These are phyloP conservation scores for Amphibolis antarctica DNA, from an alignment of 106 monocot species.

Conservation along the genomic window DNA sequence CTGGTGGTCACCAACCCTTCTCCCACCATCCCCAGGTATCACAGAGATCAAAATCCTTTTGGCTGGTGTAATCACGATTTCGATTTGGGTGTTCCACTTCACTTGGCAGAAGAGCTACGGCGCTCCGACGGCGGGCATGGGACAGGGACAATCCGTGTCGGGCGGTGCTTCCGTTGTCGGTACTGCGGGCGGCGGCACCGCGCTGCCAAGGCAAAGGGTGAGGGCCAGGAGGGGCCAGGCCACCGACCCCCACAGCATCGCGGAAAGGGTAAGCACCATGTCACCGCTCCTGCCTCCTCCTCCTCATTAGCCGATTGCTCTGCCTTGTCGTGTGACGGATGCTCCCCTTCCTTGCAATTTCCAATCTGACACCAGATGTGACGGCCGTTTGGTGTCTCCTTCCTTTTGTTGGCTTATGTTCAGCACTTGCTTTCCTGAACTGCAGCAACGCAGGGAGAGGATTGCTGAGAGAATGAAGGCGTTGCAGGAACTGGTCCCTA, in stretches of 20 bases:
- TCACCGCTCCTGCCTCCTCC: too few species aligned
- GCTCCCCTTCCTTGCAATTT: too few species aligned
- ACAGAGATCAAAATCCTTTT: background rate
- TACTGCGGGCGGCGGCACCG: conserved; percentile 10
- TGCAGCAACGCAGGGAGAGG: conserved; percentile 68
- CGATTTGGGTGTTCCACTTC: background rate
- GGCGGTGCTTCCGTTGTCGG: conserved; percentile 9
- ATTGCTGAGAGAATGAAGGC: conserved; percentile 73
- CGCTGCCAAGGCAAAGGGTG: conserved; percentile 60
- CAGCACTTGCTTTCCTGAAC: background rate
- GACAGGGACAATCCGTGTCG: conserved; percentile 10
- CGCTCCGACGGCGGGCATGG: conserved; percentile 18
- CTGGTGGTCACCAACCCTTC: conserved; percentile 7
- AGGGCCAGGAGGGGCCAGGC: conserved; percentile 90
- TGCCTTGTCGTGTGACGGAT: too few species aligned
- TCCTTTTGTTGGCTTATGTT: too few species aligned
- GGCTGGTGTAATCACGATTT: background rate
- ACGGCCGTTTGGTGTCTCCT: too few species aligned
- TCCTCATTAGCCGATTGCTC: too few species aligned
- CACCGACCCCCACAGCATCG: conserved; percentile 93
- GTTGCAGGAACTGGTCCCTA: conserved; percentile 66
- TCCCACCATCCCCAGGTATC: conserved; percentile 5
- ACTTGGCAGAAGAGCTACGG: conserved; percentile 27
- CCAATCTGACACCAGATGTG: too few species aligned
- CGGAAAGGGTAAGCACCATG: conserved; percentile 52